These are phyloP conservation scores for Piloderma croceum DNA, from an alignment of 768 basidiomycete genomes.

Conservation along the genomic window DNA sequence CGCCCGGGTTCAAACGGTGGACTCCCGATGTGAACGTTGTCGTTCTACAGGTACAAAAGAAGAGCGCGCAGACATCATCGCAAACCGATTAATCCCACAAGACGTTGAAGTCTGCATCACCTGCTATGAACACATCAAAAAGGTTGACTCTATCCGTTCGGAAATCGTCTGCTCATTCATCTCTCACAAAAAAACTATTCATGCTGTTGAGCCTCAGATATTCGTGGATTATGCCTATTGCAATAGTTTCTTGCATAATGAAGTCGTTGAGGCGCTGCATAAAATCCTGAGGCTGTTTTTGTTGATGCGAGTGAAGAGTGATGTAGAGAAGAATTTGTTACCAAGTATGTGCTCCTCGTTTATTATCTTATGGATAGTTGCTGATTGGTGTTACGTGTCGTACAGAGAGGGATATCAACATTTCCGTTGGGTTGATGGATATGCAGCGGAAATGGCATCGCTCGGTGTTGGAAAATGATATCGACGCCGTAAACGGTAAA, in stretches of 20 bases:
- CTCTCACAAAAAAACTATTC: slow-evolving; percentile 90
- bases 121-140: slow-evolving; percentile 98
- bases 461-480: slow-evolving; percentile 93
- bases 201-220: slow-evolving; percentile 92
- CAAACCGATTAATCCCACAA: slow-evolving; percentile 71
- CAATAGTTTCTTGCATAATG: slow-evolving; percentile 91
- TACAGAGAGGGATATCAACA: slow-evolving; percentile 95
- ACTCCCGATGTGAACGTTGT: slow-evolving; percentile 81
- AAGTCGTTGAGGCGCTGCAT: slow-evolving; percentile 94
- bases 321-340: slow-evolving; percentile 92
- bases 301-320: slow-evolving; percentile 87
- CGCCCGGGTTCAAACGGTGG: slow-evolving; percentile 89
- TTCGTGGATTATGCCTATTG: slow-evolving; percentile 88
- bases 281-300: slow-evolving; percentile 96
- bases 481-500: slow-evolving; percentile 93
- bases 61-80: slow-evolving; percentile 79
- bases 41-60: slow-evolving; percentile 85
- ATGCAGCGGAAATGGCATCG: slow-evolving; percentile 99
- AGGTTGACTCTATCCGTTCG: slow-evolving; percentile 90
- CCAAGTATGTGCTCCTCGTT: slow-evolving; percentile 56
- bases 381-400: slow-evolving; percentile 1
- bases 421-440: slow-evolving; percentile 93
- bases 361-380: not conserved
- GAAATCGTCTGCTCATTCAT: slow-evolving; percentile 92
- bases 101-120: slow-evolving; percentile 95